These are phyloP conservation scores for Ceratobasidium sp. DNA, from an alignment of 1,284 basidiomycete species.

Conservation along the genomic window DNA sequence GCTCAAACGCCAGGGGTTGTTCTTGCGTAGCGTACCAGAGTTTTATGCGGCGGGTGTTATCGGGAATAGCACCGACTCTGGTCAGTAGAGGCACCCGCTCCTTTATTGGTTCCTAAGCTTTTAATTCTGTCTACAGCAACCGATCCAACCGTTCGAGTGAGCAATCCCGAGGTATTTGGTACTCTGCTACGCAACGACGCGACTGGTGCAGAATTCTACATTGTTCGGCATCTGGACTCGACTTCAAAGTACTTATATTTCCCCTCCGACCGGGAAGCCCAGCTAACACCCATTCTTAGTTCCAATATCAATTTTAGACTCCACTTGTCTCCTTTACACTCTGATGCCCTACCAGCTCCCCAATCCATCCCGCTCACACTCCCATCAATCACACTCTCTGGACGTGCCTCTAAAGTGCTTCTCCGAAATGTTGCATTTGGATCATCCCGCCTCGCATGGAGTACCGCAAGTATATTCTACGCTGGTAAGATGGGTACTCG, in stretches of 20 bases:
- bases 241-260: slow-evolving; percentile 42
- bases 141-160: slow-evolving; percentile 62
- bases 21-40: slow-evolving; percentile 77
- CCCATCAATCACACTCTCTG: slow-evolving; percentile 48
- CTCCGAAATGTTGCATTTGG: slow-evolving; percentile 50
- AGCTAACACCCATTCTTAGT: slow-evolving; percentile 30
- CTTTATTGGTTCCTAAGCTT: slow-evolving; percentile 19
- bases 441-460: slow-evolving; percentile 50
- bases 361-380: slow-evolving; percentile 45
- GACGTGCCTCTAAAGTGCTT: slow-evolving; percentile 51
- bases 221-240: slow-evolving; percentile 67
- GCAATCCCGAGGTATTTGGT: slow-evolving; percentile 67
- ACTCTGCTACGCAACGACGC: slow-evolving; percentile 78
- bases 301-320: slow-evolving; percentile 43
- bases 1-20: slow-evolving; percentile 78
- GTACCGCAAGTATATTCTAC: slow-evolving; percentile 71
- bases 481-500: slow-evolving; percentile 74
- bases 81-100: neutral
- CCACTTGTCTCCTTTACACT: slow-evolving; percentile 28
- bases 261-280: neutral
- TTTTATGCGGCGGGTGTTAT: slow-evolving; percentile 83
- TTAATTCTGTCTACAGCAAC: slow-evolving; percentile 46
- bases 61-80: slow-evolving; percentile 65
- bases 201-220: slow-evolving; percentile 72
- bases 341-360: slow-evolving; percentile 66